Evolutionary conservation across 306 rosid genomes (phyloP).

Genomic region (Cicer pinnatifidum): DNA sequence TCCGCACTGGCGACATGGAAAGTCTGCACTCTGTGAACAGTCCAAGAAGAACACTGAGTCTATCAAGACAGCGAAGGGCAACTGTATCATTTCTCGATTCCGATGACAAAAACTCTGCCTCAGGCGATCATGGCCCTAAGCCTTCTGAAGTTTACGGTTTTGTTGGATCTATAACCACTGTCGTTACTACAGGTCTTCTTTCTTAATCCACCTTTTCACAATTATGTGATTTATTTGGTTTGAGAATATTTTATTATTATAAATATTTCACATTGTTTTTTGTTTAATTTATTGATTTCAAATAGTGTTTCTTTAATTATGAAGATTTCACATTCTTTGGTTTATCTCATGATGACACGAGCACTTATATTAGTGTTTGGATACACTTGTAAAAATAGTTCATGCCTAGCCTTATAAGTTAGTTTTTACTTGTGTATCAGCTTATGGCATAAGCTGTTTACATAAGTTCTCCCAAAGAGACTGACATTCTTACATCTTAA

Average conservation of each 20-base stretch:
- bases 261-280: not conserved
- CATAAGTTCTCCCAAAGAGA: too few species aligned
- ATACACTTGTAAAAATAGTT: not conserved
- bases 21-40: conserved; percentile 77
- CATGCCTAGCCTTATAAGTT: not conserved
- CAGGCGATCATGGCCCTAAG: conserved; percentile 80
- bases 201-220: conserved; percentile 6
- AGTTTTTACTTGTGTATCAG: not conserved
- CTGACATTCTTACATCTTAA: not conserved
- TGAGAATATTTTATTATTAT: too few species aligned
- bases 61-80: conserved; percentile 64
- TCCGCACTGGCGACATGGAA: conserved; percentile 55
- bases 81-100: conserved; percentile 54
- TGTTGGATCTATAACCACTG: conserved; percentile 83
- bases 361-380: not conserved
- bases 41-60: conserved; percentile 78
- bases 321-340: not conserved
- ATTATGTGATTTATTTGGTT: not conserved
- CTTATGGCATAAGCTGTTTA: not conserved
- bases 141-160: conserved; percentile 93
- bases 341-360: not conserved
- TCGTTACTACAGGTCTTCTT: conserved; percentile 71
- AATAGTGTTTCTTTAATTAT: not conserved
- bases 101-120: conserved; percentile 60
- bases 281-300: too few species aligned